Base-by-base conservation (phyloP, 2,329 filamentous ascomycete genomes). In the Aureobasidium sp. region DNA sequence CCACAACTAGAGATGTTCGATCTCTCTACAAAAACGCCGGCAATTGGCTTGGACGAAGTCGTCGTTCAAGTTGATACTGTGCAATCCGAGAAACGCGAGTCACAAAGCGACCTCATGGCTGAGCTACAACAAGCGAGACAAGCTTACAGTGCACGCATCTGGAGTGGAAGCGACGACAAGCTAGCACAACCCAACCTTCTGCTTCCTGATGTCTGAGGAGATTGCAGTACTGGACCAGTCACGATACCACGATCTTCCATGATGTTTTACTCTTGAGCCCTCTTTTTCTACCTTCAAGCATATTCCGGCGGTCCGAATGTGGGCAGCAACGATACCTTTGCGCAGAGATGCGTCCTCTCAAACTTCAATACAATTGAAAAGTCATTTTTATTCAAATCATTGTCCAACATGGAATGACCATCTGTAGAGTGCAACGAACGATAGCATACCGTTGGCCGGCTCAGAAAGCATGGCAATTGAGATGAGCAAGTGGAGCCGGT, bases 91-190 rank as follows among this genome's bases (percentile, higher is more conserved):
- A 47, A 31, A 31, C 55, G 55, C 12, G 55, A 47, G 3, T 58
- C 55, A 15, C 55, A 58, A 31, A 47, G 12, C 14, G 41, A 58
- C 7, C 42, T 58, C 8, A 42, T 58, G 12, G 55, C 41, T 1
- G 42, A 58, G 20, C 20, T 47, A n/a, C 41, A 45, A 27, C 31
- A 34, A 22, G 55, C 55, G 8, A 58, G 31, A 22, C 55, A 58
- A 47, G 42, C 41, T 12, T 58, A 58, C 42, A 47, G 42, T 59
- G 44, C 56, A 22, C 56, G 56, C 25, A 49, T 59, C 17, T 59
- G 56, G 56, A 49, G 56, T 44, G 44, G 29, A n/a, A 48, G 25
- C 4, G 55, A 34, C 3, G 42, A 48, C 20, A 22, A 5, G 6
- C 4, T 5, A 3, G n/a, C 27, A 36, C 39, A 36, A 17, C 53